Evolutionary conservation across 306 rosid genomes (phyloP), one percentile per base, ranked within the genome.

Genomic region (Malus orientalis): DNA sequence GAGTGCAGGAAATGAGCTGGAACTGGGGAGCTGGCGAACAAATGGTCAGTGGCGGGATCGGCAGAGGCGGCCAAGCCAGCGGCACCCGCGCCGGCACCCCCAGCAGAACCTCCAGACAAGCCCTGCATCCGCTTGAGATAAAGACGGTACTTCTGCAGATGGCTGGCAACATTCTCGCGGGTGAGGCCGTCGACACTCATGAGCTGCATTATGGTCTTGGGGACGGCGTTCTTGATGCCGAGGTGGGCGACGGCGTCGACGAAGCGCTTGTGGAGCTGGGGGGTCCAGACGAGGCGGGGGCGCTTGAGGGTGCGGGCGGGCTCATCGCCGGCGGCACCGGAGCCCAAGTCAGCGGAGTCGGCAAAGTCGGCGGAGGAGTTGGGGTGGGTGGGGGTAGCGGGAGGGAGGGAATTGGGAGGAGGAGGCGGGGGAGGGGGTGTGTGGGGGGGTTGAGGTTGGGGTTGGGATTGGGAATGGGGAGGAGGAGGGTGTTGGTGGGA

Each of bases 161-260:
- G 98, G 71, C 97, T 92, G 8, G 98, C 98, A 1, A 95, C 98
- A 84, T 95, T 95, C 74, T 95, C 98, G 5, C 98, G 59, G 12
- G 98, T 95, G 74, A 95, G 82, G n/a, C 98, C 98, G 22, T 95
- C 98, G 6, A 95, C 97, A 75, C 97, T 92, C 98, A 95, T 95
- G 32, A 95, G 93, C 97, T 95, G 98, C 98, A 95, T 95, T 90
- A 95, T 95, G 59, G 97, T 95, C 86, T 95, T 95, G 59, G 98
- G 98, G 4, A 95, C 98, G 8, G 98, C 98, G 79, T 92, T 95
- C 82, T 94, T 92, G 38, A 92, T 92, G 45, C 98, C 98, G 74
- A 95, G 83, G 80, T 95, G 98, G 2, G 97, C 97, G 20, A 95
- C 98, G 5, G 97, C 98, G 45, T 95, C 98, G 0, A 95, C 97